These are phyloP conservation scores for Populus alba DNA, from an alignment of 345 rosid species.

Conservation along the genomic window DNA sequence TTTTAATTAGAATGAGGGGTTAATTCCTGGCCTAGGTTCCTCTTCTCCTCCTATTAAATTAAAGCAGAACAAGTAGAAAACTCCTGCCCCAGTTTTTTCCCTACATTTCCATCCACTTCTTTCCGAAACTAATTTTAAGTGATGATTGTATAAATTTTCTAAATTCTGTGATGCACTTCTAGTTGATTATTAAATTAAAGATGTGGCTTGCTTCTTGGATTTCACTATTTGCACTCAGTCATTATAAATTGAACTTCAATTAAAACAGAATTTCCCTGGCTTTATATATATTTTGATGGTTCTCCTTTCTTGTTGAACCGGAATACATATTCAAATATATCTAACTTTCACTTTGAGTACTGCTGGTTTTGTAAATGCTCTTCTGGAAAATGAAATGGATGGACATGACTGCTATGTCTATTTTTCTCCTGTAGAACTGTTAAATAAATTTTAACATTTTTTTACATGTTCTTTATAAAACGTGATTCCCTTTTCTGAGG, in stretches of 20 bases:
- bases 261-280: no score
- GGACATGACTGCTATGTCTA: neutral
- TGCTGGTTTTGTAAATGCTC: neutral
- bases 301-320: neutral
- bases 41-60: neutral
- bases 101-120: no score
- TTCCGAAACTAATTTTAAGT: no score
- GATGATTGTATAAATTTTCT: no score
- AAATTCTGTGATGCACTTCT: no score
- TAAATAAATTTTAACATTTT: neutral
- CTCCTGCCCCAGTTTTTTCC: no score
- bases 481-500: neutral
- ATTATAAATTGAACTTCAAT: neutral
- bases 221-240: neutral
- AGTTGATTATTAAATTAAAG: no score
- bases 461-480: neutral
- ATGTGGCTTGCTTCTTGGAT: neutral
- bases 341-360: neutral
- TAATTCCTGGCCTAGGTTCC: neutral
- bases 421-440: neutral
- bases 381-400: constrained; percentile 5
- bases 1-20: neutral
- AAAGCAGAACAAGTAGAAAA: no score
- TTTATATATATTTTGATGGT: neutral
- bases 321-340: neutral